Conservation (phyloP, 2,329 filamentous ascomycete species). For the Delphinella strobiligena region DNA sequence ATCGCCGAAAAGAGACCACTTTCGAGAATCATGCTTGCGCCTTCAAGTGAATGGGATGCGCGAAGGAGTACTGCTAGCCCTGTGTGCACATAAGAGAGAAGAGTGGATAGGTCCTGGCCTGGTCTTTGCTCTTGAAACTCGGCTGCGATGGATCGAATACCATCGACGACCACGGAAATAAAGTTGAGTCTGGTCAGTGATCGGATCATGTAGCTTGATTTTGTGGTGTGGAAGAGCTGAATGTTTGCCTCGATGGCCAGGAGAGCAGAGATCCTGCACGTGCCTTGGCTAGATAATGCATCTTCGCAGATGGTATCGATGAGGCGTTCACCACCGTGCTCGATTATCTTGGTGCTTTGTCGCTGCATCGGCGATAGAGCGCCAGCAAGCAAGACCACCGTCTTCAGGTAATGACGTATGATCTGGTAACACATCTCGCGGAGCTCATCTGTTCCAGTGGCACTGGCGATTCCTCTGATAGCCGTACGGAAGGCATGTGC, state of each 20-base stretch:
- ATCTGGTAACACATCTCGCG: constrained; percentile 85
- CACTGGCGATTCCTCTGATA: constrained; percentile 35
- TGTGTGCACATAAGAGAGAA: constrained; percentile 55
- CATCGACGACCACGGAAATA: constrained; percentile 78
- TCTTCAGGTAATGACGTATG: constrained; percentile 6
- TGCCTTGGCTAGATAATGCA: constrained; percentile 70
- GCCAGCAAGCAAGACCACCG: background rate
- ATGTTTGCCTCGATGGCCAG: constrained; percentile 73
- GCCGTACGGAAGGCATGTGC: constrained; percentile 86
- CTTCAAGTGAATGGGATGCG: constrained; percentile 70
- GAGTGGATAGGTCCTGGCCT: constrained; percentile 36
- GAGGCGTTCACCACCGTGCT: constrained; percentile 67
- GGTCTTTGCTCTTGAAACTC: constrained; percentile 40
- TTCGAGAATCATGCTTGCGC: constrained; percentile 77
- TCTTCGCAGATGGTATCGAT: constrained; percentile 87
- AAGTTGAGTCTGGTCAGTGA: constrained; percentile 79
- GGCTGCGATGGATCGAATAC: constrained; percentile 61
- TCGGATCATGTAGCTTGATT: constrained; percentile 67
- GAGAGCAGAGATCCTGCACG: constrained; percentile 73
- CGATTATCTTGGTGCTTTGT: constrained; percentile 41
- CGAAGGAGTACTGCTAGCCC: constrained; percentile 73
- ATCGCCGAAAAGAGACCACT: constrained; percentile 76
- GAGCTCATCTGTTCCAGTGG: constrained; percentile 34
- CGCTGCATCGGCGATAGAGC: constrained; percentile 21
- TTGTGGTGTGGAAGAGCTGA: constrained; percentile 52